phyloP scores from a whole-genome alignment of 495 filamentous ascomycete genomes.

The Sphaerosporella brunnea region DNA sequence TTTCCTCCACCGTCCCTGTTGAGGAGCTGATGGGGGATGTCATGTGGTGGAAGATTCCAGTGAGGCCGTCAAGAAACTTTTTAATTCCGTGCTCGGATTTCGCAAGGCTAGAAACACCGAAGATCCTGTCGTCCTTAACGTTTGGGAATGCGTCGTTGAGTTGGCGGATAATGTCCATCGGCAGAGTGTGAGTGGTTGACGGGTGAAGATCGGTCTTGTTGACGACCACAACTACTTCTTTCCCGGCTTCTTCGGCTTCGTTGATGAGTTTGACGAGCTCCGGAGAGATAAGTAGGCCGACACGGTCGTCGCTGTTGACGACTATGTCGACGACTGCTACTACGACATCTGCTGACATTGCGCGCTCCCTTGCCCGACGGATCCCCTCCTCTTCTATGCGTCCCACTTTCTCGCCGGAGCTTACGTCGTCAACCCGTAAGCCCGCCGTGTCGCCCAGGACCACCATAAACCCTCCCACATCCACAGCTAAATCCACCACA shows the following conservation, averaged over 20 bases:
- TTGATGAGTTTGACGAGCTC: conserved; percentile 42
- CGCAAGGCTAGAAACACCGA: conserved; percentile 50
- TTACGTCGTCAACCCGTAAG: conserved; percentile 34
- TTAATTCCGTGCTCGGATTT: conserved; percentile 41
- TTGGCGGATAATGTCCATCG: conserved; percentile 13
- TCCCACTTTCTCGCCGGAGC: conserved; percentile 30
- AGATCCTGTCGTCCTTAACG: conserved; percentile 32
- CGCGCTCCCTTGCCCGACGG: conserved; percentile 61
- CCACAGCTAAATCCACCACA: conserved; percentile 80
- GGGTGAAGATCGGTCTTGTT: conserved; percentile 63
- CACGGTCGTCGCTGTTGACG: conserved; percentile 31
- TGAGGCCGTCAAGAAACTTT: conserved; percentile 46
- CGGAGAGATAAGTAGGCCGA: conserved; percentile 34
- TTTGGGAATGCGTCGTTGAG: conserved; percentile 11
- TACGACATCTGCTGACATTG: conserved; percentile 68
- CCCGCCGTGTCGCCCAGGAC: conserved; percentile 87
- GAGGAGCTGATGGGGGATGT: conserved; percentile 39
- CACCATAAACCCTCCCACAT: conserved; percentile 76
- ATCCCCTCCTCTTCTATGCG: conserved; percentile 82
- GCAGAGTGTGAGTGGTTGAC: conserved; percentile 14
- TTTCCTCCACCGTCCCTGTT: conserved; percentile 27
- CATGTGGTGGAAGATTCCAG: conserved; percentile 50
- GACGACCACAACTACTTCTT: conserved; percentile 49
- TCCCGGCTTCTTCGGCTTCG: conserved; percentile 37
- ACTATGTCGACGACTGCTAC: conserved; percentile 55